Evolutionary conservation across 2,329 filamentous ascomycete genomes (phyloP).

Genomic region (Juglanconis sp.): DNA sequence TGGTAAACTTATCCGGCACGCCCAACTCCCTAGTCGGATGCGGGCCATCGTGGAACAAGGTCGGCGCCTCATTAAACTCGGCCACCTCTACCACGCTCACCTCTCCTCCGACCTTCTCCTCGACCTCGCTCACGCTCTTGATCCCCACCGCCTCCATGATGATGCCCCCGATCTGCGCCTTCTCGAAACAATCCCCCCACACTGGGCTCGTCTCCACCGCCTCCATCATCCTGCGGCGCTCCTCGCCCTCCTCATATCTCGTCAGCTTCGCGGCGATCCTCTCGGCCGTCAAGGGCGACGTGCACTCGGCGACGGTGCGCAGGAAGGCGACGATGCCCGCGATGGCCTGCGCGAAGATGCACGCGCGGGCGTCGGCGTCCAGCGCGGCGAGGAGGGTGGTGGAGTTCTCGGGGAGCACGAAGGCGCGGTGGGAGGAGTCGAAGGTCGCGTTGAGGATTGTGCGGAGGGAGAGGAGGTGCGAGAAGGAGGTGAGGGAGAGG

Average conservation of each 20-base stretch:
- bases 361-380: slow-evolving; percentile 30
- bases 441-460: slow-evolving; percentile 31
- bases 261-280: slow-evolving; percentile 27
- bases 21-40: slow-evolving; percentile 33
- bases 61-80: slow-evolving; percentile 20
- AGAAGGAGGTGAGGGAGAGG: slow-evolving; percentile 20
- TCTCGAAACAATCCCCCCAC: slow-evolving; percentile 32
- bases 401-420: slow-evolving; percentile 28
- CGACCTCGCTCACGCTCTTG: slow-evolving; percentile 18
- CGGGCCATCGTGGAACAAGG: slow-evolving; percentile 27
- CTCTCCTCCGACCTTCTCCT: slow-evolving; percentile 10
- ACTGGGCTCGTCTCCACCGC: slow-evolving; percentile 29
- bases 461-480: slow-evolving; percentile 19
- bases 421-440: slow-evolving; percentile 29
- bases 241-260: slow-evolving; percentile 28
- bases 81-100: slow-evolving; percentile 8
- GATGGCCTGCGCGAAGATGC: slow-evolving; percentile 33
- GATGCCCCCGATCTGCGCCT: slow-evolving; percentile 29
- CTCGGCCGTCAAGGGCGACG: slow-evolving; percentile 18
- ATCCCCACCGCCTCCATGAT: slow-evolving; percentile 27
- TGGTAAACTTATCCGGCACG: slow-evolving; percentile 34
- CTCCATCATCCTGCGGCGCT: slow-evolving; percentile 28
- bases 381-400: slow-evolving; percentile 24
- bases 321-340: slow-evolving; percentile 32
- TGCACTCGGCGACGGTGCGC: slow-evolving; percentile 21